Conservation (phyloP, 768 basidiomycete species). For the Tephrocybe sp. region DNA sequence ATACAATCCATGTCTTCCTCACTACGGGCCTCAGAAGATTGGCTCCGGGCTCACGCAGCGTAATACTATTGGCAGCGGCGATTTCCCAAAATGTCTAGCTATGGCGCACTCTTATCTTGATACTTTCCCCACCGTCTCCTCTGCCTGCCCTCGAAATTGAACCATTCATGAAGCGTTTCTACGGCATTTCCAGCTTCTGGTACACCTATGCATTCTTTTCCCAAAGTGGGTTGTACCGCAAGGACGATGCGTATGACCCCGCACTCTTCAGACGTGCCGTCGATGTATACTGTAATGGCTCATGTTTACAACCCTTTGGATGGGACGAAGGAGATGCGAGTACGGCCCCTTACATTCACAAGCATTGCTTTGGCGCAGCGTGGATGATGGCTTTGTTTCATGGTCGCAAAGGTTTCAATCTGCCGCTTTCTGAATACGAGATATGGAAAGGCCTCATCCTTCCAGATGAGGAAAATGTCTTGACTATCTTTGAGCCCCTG, state of each 20-base stretch:
- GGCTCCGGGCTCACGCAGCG: no score
- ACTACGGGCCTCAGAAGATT: not conserved
- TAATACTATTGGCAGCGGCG: not conserved
- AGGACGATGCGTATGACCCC: not conserved
- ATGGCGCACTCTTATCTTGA: not conserved
- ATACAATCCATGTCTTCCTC: slow-evolving; percentile 6
- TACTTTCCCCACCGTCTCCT: not conserved
- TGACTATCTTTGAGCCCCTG: no score
- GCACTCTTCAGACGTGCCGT: not conserved
- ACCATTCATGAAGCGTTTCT: not conserved
- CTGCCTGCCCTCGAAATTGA: slow-evolving; percentile 2
- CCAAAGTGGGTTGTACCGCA: not conserved
- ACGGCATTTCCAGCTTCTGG: slow-evolving; percentile 1
- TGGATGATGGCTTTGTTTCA: slow-evolving; percentile 4
- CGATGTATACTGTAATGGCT: not conserved
- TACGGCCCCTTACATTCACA: not conserved
- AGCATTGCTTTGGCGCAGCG: not conserved
- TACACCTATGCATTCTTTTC: slow-evolving; percentile 1
- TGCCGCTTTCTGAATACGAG: no score
- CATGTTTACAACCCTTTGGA: not conserved
- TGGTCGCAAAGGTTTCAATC: no score
- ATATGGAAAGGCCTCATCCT: no score
- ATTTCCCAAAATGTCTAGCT: not conserved
- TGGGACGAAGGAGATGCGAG: not conserved
- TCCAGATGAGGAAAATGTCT: no score